Conservation (phyloP, 441 rosid species). For the Populus tomentosa region DNA sequence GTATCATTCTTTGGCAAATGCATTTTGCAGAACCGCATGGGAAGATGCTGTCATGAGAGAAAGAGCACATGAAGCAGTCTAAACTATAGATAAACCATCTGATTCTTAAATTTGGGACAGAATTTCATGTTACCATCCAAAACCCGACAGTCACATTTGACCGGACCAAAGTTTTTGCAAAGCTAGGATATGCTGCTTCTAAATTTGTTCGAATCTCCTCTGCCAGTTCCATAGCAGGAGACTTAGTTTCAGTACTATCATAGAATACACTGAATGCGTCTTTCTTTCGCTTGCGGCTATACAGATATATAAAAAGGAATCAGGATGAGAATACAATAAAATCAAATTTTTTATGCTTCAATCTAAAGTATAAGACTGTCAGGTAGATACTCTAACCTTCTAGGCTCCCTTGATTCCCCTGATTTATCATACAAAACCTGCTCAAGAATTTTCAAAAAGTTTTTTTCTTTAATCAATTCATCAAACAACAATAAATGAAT, state of each 20-base stretch:
- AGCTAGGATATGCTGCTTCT: conserved; percentile 36
- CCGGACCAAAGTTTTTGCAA: conserved; percentile 45
- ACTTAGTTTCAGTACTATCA: conserved; percentile 23
- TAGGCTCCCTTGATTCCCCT: conserved; percentile 18
- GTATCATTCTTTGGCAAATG: conserved; percentile 48
- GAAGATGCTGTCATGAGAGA: conserved; percentile 41
- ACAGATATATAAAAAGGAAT: conserved; percentile 4
- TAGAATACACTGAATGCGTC: conserved; percentile 24
- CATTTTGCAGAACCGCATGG: conserved; percentile 49
- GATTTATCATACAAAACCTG: conserved; percentile 30
- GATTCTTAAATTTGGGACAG: conserved; percentile 11
- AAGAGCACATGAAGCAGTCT: conserved; percentile 1
- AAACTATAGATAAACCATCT: neutral
- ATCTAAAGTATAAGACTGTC: neutral
- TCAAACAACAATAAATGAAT: neutral
- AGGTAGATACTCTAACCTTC: conserved; percentile 26
- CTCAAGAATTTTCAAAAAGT: conserved; percentile 13
- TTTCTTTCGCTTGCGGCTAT: conserved; percentile 33
- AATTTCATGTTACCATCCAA: conserved; percentile 42
- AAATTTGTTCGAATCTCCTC: conserved; percentile 30
- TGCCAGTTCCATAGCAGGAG: conserved; percentile 30
- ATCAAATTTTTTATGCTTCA: neutral
- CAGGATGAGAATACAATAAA: neutral
- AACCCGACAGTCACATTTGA: conserved; percentile 52
- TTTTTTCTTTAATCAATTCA: conserved; percentile 3